Evolutionary conservation across 2,329 filamentous ascomycete genomes (phyloP), one percentile per base, ranked within the genome.

Genomic region (Fusarium sp.): DNA sequence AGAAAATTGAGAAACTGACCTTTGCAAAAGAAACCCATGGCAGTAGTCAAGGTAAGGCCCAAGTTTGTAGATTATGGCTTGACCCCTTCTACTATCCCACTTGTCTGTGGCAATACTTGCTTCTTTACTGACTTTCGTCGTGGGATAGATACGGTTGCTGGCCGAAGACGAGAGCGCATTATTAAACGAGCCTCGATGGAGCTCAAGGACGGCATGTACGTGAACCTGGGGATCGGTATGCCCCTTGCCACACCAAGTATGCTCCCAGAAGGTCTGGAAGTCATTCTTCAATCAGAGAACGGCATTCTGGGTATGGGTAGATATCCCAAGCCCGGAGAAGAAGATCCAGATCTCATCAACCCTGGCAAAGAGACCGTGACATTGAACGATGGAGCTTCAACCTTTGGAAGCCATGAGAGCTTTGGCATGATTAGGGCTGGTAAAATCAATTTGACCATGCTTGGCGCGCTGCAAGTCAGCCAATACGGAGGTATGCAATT

Each of bases 191-290:
- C 93, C 1, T 91, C 92, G 35, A 93, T 93, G 81, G 93, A 96
- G 80, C 93, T 96, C 80, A 92, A 94, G 84, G 94, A 96, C 77
- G 93, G 93, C 79, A 95, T 95, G 91, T 96, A 96, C 77, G 93
- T 92, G 71, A 96, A 96, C 78, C 81, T 96, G 47, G 93, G 93
- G 57, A 96, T 96, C 67, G 93, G 93, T 50, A 96, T 96, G 91
- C 93, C 93, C 49, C 95, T 96, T 87, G 86, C 95, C 42, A 93
- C 93, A 0, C 92, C 93, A 1, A 90, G 86, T 43, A 96, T 95
- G 75, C 91, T 96, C 36, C 88, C 89, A 17, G 83, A 89, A 23
- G 89, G 89, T 33, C 87, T 94, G 33, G 90, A 94, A 76, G 93
- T 94, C 17, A 89, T 90, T 76, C 81, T 93, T 57, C 90, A 96